Base-by-base conservation (phyloP, 805 yeast species). In the Cyberlindnera japonica region DNA sequence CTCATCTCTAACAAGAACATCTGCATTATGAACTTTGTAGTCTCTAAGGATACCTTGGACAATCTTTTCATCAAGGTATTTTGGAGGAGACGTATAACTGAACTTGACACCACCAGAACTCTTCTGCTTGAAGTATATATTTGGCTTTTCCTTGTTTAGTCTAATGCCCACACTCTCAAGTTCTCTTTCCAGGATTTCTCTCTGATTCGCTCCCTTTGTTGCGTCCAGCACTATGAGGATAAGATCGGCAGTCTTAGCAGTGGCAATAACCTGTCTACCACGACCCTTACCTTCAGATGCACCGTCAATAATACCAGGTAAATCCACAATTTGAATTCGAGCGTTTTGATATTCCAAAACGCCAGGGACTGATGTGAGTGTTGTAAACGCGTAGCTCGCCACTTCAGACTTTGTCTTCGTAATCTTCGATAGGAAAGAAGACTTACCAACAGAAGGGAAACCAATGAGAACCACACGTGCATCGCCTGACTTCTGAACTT, bases 211-310 rank as follows among this genome's bases (percentile, higher is more conserved):
- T 21, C 95, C 86, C 61, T 93, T 93, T 2, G 99, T 91, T 2
- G 98, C 96, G 65, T 91, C 99, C 49, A 91, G 66, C 40, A 91
- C 89, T 95, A 91, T 93, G 57, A 91, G 67, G 46, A 91, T 82
- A 57, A 91, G 68, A 58, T 93, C 98, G 0, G 96, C 89, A 0
- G 98, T 91, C 61, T 93, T 83, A 0, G 97, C 95, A 0, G 96
- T 93, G 2, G 98, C 84, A 49, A 91, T 90, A 30, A 93, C 98
- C 62, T 93, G 98, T 54, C 96, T 75, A 42, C 98, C 98, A 63
- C 99, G 79, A 54, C 99, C 99, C 63, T 90, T 90, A 55, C 98
- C 98, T 59, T 87, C 96, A 25, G 95, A 74, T 4, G 98, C 98
- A 32, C 98, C 98, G 60, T 86, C 87, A 43, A 91, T 91, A 53